Conservation (phyloP, 2,329 filamentous ascomycete species). For the Colletotrichum gloeosporioides region DNA sequence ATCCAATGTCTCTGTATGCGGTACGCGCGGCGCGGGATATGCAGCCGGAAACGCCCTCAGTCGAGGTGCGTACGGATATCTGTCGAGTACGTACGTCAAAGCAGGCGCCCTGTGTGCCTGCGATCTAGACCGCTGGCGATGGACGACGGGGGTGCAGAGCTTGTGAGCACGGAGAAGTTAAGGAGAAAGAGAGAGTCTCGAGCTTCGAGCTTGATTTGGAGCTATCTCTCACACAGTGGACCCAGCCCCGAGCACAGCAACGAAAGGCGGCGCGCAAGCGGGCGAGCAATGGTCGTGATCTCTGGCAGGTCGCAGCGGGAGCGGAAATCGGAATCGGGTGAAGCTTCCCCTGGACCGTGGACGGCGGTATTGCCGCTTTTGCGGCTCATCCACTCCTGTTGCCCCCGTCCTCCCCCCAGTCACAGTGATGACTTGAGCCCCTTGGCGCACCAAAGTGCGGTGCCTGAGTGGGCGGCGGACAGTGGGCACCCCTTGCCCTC, state of each 20-base stretch:
- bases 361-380: not conserved
- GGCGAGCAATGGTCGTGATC: not conserved
- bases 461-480: not conserved
- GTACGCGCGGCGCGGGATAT: not conserved
- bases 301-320: not conserved
- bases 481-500: not conserved
- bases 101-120: not conserved
- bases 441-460: not conserved
- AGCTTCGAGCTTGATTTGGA: not conserved
- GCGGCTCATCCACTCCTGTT: not conserved
- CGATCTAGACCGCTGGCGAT: not conserved
- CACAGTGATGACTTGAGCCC: not conserved
- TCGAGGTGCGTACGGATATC: not conserved
- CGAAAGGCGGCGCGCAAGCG: not conserved
- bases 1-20: not conserved
- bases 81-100: not conserved
- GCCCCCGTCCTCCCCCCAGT: not conserved
- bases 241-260: not conserved
- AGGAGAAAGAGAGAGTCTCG: not conserved
- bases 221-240: not conserved
- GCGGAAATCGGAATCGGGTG: slow-evolving; percentile 5
- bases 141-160: not conserved
- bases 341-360: not conserved
- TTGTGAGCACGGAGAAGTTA: not conserved
- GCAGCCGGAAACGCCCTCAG: not conserved